Percentiles rank a stretch among this genome's conserved stretches.
Conservation (phyloP, 768 basidiomycete genomes). For the Trametes cubensis region DNA sequence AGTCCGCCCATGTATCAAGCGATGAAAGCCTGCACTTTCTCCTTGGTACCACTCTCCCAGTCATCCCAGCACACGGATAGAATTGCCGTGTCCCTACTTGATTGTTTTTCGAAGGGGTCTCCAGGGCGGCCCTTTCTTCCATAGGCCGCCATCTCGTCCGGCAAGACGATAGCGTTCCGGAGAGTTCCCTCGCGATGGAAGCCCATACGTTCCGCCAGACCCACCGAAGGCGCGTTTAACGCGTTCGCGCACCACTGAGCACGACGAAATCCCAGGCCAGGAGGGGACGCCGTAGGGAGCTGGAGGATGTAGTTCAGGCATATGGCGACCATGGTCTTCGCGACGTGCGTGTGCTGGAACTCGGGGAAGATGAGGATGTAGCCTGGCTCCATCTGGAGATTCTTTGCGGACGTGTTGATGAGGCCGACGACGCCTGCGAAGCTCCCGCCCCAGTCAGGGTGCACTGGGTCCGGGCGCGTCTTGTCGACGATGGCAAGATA, state of each 20-base stretch:
- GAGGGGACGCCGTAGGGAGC: conserved; percentile 24
- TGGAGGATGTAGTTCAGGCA: conserved; percentile 35
- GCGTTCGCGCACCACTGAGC: conserved; percentile 49
- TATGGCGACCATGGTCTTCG: conserved; percentile 43
- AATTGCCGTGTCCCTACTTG: conserved; percentile 43
- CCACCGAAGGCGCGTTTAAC: conserved; percentile 41
- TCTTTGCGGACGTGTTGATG: conserved; percentile 32
- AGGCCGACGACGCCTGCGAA: conserved; percentile 47
- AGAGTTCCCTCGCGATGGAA: conserved; percentile 46
- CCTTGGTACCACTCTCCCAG: conserved; percentile 49
- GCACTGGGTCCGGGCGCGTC: conserved; percentile 33
- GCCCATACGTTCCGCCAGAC: conserved; percentile 48
- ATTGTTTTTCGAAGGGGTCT: neutral
- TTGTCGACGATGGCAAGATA: conserved; percentile 47
- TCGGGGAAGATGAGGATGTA: conserved; percentile 39
- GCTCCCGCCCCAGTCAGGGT: conserved; percentile 35
- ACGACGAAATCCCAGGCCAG: conserved; percentile 48
- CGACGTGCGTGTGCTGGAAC: conserved; percentile 48
- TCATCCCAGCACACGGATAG: conserved; percentile 62
- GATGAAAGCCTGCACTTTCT: conserved; percentile 33
- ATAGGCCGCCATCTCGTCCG: conserved; percentile 29
- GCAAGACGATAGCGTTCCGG: conserved; percentile 43
- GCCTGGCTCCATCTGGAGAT: conserved; percentile 44
- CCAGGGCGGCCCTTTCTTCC: conserved; percentile 33
- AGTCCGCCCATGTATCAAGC: too few relatives aligned